Percentiles rank a stretch among this genome's conserved stretches.
Evolutionary conservation across 345 rosid genomes (phyloP).

Genomic region (Limnanthes douglasii): DNA sequence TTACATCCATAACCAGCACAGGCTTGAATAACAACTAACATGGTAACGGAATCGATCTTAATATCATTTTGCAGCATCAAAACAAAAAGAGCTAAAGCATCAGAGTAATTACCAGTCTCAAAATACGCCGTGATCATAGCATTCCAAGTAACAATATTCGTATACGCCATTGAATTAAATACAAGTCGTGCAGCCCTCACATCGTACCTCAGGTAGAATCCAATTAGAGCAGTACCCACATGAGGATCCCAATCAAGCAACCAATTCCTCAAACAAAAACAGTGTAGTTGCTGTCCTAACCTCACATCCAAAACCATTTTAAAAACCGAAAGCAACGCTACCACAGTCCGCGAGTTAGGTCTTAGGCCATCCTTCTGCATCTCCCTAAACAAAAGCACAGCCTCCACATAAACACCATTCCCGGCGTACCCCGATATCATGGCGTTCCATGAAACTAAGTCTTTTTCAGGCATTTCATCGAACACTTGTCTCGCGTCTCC

Average conservation of each 20-base stretch:
- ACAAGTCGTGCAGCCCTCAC: too few relatives aligned
- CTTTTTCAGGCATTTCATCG: conserved; percentile 23
- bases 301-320: conserved; percentile 12
- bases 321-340: conserved; percentile 20
- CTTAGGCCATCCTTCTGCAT: conserved; percentile 17
- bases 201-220: conserved; percentile 23
- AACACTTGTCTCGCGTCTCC: conserved; percentile 24
- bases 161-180: conserved; percentile 15
- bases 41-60: conserved; percentile 25
- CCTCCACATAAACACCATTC: conserved; percentile 13
- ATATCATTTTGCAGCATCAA: too few relatives aligned
- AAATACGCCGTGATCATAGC: conserved; percentile 33
- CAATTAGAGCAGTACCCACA: too few relatives aligned
- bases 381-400: conserved; percentile 13
- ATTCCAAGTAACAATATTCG: conserved; percentile 32
- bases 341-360: conserved; percentile 24
- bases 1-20: conserved; percentile 19
- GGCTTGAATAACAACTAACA: conserved; percentile 27
- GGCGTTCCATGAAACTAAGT: conserved; percentile 22
- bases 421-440: conserved; percentile 15
- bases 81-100: conserved; percentile 20
- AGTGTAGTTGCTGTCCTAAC: conserved; percentile 23
- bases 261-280: conserved; percentile 24
- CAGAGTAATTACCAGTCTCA: too few relatives aligned
- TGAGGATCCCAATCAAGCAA: conserved; percentile 14